Evolutionary conservation across 768 basidiomycete genomes (phyloP).

Genomic region (Leccinum imitatum): DNA sequence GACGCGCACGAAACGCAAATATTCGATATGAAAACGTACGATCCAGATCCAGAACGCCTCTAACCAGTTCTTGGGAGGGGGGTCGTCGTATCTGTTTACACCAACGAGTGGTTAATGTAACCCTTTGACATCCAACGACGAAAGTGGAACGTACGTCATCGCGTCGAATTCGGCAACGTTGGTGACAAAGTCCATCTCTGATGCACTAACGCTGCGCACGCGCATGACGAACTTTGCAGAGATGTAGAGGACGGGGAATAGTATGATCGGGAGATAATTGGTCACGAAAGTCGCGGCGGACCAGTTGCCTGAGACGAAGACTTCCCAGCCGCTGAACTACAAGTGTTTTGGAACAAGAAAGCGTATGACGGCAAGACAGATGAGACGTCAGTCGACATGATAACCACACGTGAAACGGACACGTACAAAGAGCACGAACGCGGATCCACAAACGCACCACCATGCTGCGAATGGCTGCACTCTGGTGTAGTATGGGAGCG

Average conservation of each 20-base stretch:
- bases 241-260: conserved; percentile 50
- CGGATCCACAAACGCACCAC: conserved; percentile 33
- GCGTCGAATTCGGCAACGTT: conserved; percentile 30
- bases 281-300: conserved; percentile 40
- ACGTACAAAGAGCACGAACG: conserved; percentile 38
- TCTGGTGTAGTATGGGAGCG: conserved; percentile 44
- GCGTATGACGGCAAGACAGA: neutral
- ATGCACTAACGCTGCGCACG: neutral
- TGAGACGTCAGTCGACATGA: neutral
- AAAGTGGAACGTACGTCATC: conserved; percentile 22
- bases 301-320: conserved; percentile 44
- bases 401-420: too few species aligned
- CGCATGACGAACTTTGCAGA: conserved; percentile 22
- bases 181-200: conserved; percentile 30
- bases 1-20: neutral
- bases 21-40: conserved; percentile 12
- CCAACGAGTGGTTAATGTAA: neutral
- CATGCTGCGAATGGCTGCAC: conserved; percentile 45
- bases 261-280: conserved; percentile 39
- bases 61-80: conserved; percentile 24
- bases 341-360: neutral
- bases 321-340: conserved; percentile 41
- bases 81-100: conserved; percentile 26
- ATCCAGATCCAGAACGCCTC: conserved; percentile 32
- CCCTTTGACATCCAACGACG: neutral